Evolutionary conservation across 345 rosid species (phyloP), one percentile per base, ranked within the genome.

Genomic region (Physaria fendleri): DNA sequence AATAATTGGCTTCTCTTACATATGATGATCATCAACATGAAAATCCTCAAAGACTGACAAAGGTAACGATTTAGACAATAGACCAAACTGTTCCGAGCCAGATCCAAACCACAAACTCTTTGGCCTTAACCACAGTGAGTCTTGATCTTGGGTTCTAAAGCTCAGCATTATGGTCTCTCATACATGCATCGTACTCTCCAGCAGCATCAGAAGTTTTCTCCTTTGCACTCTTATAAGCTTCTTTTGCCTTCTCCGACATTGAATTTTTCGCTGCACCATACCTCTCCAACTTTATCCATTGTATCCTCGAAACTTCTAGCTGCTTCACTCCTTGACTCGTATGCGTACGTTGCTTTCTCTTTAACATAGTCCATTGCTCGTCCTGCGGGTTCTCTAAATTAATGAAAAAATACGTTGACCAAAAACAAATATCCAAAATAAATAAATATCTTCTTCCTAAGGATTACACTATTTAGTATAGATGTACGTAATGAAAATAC

Each of bases 141-240:
- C n/a, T n/a, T n/a, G n/a, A n/a, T n/a, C n/a, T n/a, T n/a, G n/a
- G 41, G 20, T 48, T 59, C 60, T 59, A 65, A 25, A 65, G 64
- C 65, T 74, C 68, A 12, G 48, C 69, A 32, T 6, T 30, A 37
- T 37, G 68, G 43, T 62, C 43, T 55, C 90, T 62, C 37, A 28
- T 0, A 29, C 62, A 38, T 16, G 51, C 1, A 46, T 64, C 95
- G 29, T 82, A 17, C 37, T 77, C 71, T 22, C 73, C 82, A 2
- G 81, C 29, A 2, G 82, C 82, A 11, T 68, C 16, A 0, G 89
- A 85, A 52, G 85, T 75, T 44, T 49, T 79, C 45, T 87, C 88
- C 58, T 87, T 87, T 0, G 84, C 90, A 21, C 65, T 65, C 50
- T 78, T 88, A 49, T 77, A 82, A 64, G 48, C 55, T 30, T 49